Base-by-base conservation (phyloP, 768 basidiomycete genomes). In the Termitomyces sp. region DNA sequence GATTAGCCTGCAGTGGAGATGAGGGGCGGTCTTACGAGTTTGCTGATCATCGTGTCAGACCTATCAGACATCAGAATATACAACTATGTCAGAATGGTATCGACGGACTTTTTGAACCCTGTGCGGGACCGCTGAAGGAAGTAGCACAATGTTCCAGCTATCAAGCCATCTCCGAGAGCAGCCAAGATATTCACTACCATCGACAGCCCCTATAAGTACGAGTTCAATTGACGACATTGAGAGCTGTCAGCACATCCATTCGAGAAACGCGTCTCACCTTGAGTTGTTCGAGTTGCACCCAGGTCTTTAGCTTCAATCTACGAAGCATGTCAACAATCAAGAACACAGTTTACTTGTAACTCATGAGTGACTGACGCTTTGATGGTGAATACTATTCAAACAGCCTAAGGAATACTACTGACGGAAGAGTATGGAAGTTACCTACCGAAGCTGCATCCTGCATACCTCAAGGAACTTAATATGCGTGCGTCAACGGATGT, bases 181-280 rank as follows among this genome's bases (percentile, higher is more conserved):
- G 80, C 82, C 38, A 84, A 67, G 6, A 81, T 74, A 64, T 86
- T 84, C 43, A 86, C 82, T 51, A 81, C 74, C 77, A 84, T 83
- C 4, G 84, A 84, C 36, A 84, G 72, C 36, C 79, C 77, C 83
- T 84, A 58, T n/a, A 45, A 45, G 42, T 55, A 32, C 31, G 54
- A 32, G 52, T 55, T 47, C 32, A 56, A 54, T 40, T 45, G 43
- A 25, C 29, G 56, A 17, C n/a, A 10, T 51, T 55, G 17, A 60
- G 57, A 38, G 31, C 15, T 40, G 36, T 53, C 31, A 34, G 63
- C 45, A 62, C 34, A 62, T 42, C 38, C 43, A 50, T 55, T 51
- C 29, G 9, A 56, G 32, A 46, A 53, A 63, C 53, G 25, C 4
- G 32, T 15, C 63, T 36, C 62, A 74, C 83, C 76, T 84, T 85